A percentile compares a stretch with the other conserved stretches of the same genome.
Evolutionary conservation across 2,329 filamentous ascomycete genomes (phyloP).

Genomic region (Arachnopeziza araneosa): DNA sequence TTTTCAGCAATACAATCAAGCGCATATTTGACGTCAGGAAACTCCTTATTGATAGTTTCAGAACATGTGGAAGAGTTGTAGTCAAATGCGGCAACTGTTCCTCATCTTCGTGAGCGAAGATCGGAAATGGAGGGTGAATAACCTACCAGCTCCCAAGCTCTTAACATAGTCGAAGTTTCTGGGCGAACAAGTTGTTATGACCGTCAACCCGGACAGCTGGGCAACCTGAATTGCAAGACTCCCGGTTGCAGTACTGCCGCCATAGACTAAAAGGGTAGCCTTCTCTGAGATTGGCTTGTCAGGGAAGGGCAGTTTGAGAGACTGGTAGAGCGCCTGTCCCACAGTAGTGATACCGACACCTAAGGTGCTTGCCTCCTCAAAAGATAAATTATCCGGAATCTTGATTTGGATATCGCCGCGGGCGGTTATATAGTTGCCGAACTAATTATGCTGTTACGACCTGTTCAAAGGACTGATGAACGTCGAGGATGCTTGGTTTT

Average conservation of each 20-base stretch:
- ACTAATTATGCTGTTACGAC: not conserved
- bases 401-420: slow-evolving; percentile 39
- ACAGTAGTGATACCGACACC: slow-evolving; percentile 30
- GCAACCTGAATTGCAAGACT: slow-evolving; percentile 44
- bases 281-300: slow-evolving; percentile 32
- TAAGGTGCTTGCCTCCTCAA: slow-evolving; percentile 39
- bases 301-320: slow-evolving; percentile 42
- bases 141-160: slow-evolving; percentile 36
- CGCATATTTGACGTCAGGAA: slow-evolving; percentile 39
- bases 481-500: too few relatives aligned
- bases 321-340: slow-evolving; percentile 44
- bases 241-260: slow-evolving; percentile 45
- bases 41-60: slow-evolving; percentile 41
- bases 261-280: slow-evolving; percentile 43
- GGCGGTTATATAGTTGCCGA: slow-evolving; percentile 21
- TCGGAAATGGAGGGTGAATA: not conserved
- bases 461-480: too few relatives aligned
- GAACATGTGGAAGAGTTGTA: slow-evolving; percentile 41
- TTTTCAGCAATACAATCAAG: slow-evolving; percentile 45
- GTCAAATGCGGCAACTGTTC: slow-evolving; percentile 36
- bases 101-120: not conserved
- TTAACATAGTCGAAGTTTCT: slow-evolving; percentile 43
- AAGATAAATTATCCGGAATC: slow-evolving; percentile 40
- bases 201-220: slow-evolving; percentile 34
- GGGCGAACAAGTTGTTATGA: slow-evolving; percentile 42